Conservation (phyloP, 768 basidiomycete genomes). For the Pleurotus giganteus region DNA sequence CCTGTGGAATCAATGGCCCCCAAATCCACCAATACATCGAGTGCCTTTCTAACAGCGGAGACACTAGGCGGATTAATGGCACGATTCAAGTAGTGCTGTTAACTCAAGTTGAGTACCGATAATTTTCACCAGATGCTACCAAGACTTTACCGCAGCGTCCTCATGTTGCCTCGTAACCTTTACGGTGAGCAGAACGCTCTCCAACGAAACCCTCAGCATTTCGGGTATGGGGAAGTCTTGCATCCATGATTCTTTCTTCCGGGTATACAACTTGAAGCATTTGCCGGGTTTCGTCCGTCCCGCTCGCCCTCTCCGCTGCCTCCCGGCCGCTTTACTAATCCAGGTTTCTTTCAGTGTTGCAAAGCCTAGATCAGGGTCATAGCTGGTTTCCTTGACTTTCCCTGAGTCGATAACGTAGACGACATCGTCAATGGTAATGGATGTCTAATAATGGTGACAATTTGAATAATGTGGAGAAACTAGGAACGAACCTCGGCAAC, state of each 20-base stretch:
- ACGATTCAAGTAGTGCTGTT: constrained; percentile 60
- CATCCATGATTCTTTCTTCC: constrained; percentile 68
- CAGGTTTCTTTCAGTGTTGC: constrained; percentile 78
- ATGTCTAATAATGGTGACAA: constrained; percentile 50
- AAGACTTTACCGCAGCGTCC: constrained; percentile 64
- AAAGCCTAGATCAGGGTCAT: constrained; percentile 67
- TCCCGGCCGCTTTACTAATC: constrained; percentile 74
- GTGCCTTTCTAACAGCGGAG: constrained; percentile 74
- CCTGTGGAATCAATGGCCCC: constrained; percentile 70
- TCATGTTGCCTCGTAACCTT: constrained; percentile 77
- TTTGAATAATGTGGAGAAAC: neutral
- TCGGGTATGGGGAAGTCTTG: constrained; percentile 77
- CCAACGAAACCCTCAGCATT: constrained; percentile 83
- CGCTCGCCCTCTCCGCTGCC: constrained; percentile 86
- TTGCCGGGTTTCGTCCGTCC: constrained; percentile 80
- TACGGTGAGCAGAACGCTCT: constrained; percentile 76
- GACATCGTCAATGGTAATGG: constrained; percentile 89
- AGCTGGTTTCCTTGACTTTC: constrained; percentile 81
- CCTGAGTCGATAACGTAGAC: constrained; percentile 84
- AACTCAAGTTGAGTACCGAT: constrained; percentile 2
- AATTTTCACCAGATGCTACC: constrained; percentile 10
- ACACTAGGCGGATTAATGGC: constrained; percentile 85
- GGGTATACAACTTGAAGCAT: constrained; percentile 89
- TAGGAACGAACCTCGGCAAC: constrained; percentile 70
- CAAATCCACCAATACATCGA: constrained; percentile 68